Base-by-base conservation (phyloP, 1,284 basidiomycete genomes). In the Takashimella koratensis region DNA sequence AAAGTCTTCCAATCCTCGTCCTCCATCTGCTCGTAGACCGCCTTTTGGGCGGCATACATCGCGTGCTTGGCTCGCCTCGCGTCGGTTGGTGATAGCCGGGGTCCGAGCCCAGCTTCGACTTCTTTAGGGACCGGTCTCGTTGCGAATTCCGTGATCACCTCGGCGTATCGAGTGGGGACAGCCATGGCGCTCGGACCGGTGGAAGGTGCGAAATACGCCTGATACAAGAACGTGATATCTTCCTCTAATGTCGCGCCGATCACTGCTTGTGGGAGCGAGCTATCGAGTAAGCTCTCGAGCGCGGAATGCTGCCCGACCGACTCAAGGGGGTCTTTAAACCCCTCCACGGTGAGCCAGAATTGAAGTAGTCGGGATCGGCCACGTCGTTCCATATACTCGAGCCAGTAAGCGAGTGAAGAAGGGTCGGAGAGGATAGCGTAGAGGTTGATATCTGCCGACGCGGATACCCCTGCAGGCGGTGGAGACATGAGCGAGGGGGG, bases 321-420 rank as follows among this genome's bases (percentile, higher is more conserved):
- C 70, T 97, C 94, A 19, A 98, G 79, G 0, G 95, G 95, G 63
- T 95, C 90, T 76, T 97, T 98, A 81, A 98, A 94, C 48, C 90
- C 91, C 74, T 98, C 92, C 1, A 98, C 90, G 0, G 91, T 90
- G 2, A 98, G 80, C 95, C 95, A 98, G 76, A 97, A 98, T 63
- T 97, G 95, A 2, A 97, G 88, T 3, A 92, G 83, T 8, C 90
- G 72, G 13, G 91, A 88, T 25, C 89, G 84, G 53, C 85, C 82
- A 2, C 88, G 83, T 5, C 94, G 83, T 62, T 98, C 95, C 90
- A 97, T 94, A 68, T 90, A 95, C 76, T 98, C 95, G 85, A 97
- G 94, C 77, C 95, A 91, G 71, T 95, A 95, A 2, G 89, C 92
- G 1, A 98, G 81, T 0, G 91, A 90, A 25, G 85, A 87, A 0